A percentile compares a stretch with the other conserved stretches of the same genome.
Evolutionary conservation across 805 yeast species (phyloP).

Genomic region (Metschnikowia lochheadii): DNA sequence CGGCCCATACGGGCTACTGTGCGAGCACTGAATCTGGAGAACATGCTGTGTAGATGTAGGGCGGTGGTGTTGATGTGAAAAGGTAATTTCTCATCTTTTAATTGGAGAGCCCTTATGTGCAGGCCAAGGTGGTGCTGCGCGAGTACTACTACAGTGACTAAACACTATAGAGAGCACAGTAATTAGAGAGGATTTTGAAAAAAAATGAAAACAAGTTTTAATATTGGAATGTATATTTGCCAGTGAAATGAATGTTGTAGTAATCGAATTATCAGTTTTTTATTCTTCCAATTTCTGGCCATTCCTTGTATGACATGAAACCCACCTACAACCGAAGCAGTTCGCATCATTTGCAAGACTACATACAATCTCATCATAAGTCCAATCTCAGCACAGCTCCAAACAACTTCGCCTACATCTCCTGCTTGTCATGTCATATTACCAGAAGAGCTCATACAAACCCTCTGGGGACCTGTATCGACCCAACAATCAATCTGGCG

Average conservation of each 20-base stretch:
- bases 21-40: slow-evolving; percentile 25
- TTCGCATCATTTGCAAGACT: neutral
- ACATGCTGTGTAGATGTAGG: slow-evolving; percentile 19
- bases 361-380: neutral
- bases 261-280: too few species aligned
- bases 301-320: too few species aligned
- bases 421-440: slow-evolving; percentile 11
- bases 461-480: slow-evolving; percentile 19
- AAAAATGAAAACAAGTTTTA: too few species aligned
- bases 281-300: too few species aligned
- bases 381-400: too few species aligned
- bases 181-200: neutral
- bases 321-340: neutral
- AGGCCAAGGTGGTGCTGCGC: neutral
- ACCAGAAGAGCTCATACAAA: slow-evolving; percentile 13
- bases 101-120: slow-evolving; percentile 12
- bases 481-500: slow-evolving; percentile 6
- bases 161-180: neutral
- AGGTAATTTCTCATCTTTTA: slow-evolving; percentile 12
- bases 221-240: neutral
- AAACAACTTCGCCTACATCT: neutral
- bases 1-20: slow-evolving; percentile 20
- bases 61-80: slow-evolving; percentile 1
- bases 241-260: neutral
- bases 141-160: neutral